phyloP scores from a whole-genome alignment of 768 basidiomycete species.

The Leccinum sublutescens region DNA sequence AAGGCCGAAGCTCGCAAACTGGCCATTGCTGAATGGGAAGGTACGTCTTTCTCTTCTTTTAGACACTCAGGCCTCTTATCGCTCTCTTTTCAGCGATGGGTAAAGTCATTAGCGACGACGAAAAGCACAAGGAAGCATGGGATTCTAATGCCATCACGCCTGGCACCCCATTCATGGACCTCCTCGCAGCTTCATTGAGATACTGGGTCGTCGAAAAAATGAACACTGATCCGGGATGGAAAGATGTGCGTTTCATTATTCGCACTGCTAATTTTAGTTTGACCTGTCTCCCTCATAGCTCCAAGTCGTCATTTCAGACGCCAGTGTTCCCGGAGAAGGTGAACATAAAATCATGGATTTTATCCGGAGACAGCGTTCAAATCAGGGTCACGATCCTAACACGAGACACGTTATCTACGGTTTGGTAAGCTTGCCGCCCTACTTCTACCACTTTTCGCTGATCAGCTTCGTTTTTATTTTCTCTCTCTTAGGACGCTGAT shows the following conservation, averaged over 20 bases:
- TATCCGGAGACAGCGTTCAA: constrained; percentile 85
- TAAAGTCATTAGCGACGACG: constrained; percentile 76
- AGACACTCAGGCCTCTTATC: neutral
- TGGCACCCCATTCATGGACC: constrained; percentile 97
- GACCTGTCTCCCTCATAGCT: constrained; percentile 47
- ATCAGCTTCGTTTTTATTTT: constrained; percentile 5
- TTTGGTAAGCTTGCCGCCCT: constrained; percentile 52
- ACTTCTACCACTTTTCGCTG: neutral
- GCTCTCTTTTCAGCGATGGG: constrained; percentile 77
- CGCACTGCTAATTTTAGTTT: neutral
- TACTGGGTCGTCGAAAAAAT: constrained; percentile 98
- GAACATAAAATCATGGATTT: constrained; percentile 99
- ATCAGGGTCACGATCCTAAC: constrained; percentile 91
- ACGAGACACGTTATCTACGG: constrained; percentile 98
- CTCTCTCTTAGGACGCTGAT: constrained; percentile 81
- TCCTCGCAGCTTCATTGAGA: constrained; percentile 81
- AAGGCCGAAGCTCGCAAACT: constrained; percentile 87
- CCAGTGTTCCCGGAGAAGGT: constrained; percentile 96
- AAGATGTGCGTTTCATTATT: constrained; percentile 53
- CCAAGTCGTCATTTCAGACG: constrained; percentile 95
- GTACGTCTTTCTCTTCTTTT: constrained; percentile 37
- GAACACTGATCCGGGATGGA: constrained; percentile 96
- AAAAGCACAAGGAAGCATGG: constrained; percentile 85
- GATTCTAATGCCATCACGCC: constrained; percentile 99
- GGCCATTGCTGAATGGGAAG: constrained; percentile 82